These are phyloP conservation scores for Dacryopinax primogenitus DNA, from an alignment of 768 basidiomycete species.

Conservation along the genomic window DNA sequence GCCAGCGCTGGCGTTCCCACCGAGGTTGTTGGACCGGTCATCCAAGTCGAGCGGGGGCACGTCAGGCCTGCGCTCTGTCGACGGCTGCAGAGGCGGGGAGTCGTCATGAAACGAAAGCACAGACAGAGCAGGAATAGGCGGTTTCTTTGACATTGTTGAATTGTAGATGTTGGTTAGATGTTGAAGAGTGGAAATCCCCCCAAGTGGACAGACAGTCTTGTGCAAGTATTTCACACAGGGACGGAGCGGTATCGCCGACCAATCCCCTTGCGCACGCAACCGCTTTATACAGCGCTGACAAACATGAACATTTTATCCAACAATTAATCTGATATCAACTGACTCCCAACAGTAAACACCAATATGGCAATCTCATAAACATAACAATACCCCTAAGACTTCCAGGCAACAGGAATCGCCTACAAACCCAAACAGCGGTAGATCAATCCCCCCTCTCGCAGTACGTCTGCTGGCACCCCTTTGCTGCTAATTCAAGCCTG, in stretches of 20 bases:
- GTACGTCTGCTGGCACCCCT: too few species aligned
- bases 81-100: conserved; percentile 17
- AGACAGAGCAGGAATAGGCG: conserved; percentile 10
- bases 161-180: not conserved
- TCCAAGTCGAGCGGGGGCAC: conserved; percentile 12
- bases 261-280: not conserved
- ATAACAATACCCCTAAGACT: too few species aligned
- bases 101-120: conserved; percentile 19
- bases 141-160: conserved; percentile 8
- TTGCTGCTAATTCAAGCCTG: too few species aligned
- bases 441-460: too few species aligned
- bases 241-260: not conserved
- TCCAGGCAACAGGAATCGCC: too few species aligned
- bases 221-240: not conserved
- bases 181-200: not conserved
- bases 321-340: too few species aligned
- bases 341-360: too few species aligned
- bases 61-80: conserved; percentile 11
- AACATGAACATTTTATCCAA: too few species aligned
- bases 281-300: too few species aligned
- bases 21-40: not conserved
- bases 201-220: not conserved
- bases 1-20: too few species aligned
- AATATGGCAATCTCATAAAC: too few species aligned
- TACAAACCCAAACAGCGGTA: too few species aligned